phyloP scores from a whole-genome alignment of 2,329 filamentous ascomycete species.

The Neofusicoccum umdonicola region DNA sequence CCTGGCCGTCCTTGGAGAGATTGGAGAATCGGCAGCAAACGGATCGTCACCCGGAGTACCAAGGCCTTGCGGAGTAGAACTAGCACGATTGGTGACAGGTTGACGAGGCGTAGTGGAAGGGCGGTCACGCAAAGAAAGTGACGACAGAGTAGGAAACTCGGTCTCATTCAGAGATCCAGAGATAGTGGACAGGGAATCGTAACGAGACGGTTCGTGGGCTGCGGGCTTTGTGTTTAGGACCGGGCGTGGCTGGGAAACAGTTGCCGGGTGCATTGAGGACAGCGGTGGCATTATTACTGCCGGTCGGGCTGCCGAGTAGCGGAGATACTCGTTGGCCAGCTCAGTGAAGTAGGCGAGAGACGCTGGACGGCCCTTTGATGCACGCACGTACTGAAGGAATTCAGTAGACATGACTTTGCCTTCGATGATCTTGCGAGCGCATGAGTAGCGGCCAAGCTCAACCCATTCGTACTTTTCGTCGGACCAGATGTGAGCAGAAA shows the following conservation, averaged over 20 bases:
- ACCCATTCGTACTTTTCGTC: conserved; percentile 40
- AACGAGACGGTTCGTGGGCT: neutral
- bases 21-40: neutral
- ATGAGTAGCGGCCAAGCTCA: conserved; percentile 45
- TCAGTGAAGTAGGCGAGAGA: conserved; percentile 44
- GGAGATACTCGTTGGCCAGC: conserved; percentile 28
- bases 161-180: neutral
- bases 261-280: neutral
- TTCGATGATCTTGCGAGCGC: conserved; percentile 42
- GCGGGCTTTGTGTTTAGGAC: neutral
- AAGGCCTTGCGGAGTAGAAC: neutral
- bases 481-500: conserved; percentile 50
- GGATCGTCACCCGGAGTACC: conserved; percentile 11
- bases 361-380: conserved; percentile 28
- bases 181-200: conserved; percentile 6
- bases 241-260: neutral
- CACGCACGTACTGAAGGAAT: conserved; percentile 22
- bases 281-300: neutral
- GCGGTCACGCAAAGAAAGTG: neutral
- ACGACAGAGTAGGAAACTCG: neutral
- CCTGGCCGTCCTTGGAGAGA: neutral
- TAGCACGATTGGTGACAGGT: neutral
- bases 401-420: conserved; percentile 24
- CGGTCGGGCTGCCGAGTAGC: conserved; percentile 6
- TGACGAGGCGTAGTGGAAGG: neutral